Evolutionary conservation across 495 filamentous ascomycete species (phyloP).

Genomic region (Penicillium daleae): DNA sequence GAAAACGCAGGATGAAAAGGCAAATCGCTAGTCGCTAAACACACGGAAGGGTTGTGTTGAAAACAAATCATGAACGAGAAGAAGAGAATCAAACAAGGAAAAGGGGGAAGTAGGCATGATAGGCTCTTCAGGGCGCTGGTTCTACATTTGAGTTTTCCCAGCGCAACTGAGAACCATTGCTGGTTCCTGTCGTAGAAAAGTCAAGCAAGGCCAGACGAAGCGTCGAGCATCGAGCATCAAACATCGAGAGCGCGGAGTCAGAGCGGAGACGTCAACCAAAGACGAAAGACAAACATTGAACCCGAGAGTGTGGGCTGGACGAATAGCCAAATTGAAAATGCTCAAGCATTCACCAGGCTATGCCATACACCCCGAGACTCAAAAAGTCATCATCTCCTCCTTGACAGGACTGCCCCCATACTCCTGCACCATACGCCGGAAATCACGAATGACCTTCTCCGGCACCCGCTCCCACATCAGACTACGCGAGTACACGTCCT

Average conservation of each 20-base stretch:
- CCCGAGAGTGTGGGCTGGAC: background rate
- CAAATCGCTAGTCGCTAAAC: background rate
- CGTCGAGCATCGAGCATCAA: too few relatives aligned
- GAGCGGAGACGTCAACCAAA: background rate
- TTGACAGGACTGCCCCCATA: constrained; percentile 44
- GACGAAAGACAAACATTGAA: background rate
- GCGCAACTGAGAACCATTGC: background rate
- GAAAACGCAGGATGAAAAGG: background rate
- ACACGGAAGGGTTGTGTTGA: background rate
- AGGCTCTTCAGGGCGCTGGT: background rate
- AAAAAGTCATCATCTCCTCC: constrained; percentile 35
- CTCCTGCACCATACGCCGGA: constrained; percentile 82
- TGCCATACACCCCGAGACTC: background rate
- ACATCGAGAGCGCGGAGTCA: background rate
- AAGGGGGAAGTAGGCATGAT: background rate
- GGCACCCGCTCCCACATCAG: constrained; percentile 95
- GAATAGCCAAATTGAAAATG: background rate
- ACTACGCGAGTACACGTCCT: constrained; percentile 87
- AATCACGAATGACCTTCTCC: constrained; percentile 87
- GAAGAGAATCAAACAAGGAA: background rate
- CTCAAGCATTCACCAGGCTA: background rate
- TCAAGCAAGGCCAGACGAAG: background rate
- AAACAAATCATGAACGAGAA: constrained; percentile 1
- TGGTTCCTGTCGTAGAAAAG: constrained; percentile 3
- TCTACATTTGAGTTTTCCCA: background rate